A percentile compares a stretch with the other conserved stretches of the same genome.
Conservation (phyloP, 164 flowering plant species). For the Cinnamomum micranthum region DNA sequence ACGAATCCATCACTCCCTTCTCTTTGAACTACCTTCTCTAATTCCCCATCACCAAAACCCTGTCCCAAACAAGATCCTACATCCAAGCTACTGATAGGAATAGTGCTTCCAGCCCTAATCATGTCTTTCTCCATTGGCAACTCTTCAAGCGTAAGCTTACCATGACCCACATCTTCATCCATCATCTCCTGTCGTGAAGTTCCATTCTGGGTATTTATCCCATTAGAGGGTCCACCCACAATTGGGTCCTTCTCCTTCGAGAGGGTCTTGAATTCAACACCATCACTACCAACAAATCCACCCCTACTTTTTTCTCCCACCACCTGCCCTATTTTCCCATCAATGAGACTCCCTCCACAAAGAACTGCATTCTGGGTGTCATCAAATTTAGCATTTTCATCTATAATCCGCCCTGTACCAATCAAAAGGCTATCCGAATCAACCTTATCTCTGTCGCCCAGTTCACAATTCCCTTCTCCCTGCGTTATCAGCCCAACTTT, state of each 20-base stretch:
- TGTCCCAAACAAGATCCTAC: no score
- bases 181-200: no score
- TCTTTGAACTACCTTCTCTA: conserved; percentile 4
- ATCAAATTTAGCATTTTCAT: not conserved
- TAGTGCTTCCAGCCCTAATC: no score
- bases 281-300: not conserved
- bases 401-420: not conserved
- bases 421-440: no score
- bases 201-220: not conserved
- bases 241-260: not conserved
- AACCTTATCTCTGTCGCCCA: no score
- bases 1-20: conserved; percentile 11
- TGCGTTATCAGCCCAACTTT: no score
- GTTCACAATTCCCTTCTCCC: no score
- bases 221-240: not conserved
- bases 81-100: no score
- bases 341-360: not conserved
- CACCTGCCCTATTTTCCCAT: not conserved
- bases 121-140: not conserved
- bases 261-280: not conserved
- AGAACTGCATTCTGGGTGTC: not conserved
- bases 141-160: not conserved
- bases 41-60: not conserved
- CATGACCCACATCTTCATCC: no score
- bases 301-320: no score